These are phyloP conservation scores for Stephanodiscus minutulus DNA, from an alignment of 108 stramenopile genomes.

Conservation along the genomic window DNA sequence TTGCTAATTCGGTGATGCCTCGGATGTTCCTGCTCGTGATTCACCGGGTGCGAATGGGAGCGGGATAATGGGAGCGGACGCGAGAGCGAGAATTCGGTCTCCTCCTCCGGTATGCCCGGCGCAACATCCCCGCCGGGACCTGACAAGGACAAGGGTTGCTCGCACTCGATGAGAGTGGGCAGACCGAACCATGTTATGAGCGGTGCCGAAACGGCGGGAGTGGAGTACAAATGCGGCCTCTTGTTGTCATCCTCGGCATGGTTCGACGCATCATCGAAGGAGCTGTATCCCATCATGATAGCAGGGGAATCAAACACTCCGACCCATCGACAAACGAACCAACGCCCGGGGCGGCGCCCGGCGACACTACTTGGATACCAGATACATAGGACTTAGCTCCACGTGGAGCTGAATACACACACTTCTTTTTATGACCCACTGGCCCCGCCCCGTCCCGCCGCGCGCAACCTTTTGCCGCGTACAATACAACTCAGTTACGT, in stretches of 20 bases:
- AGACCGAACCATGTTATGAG: constrained; percentile 48
- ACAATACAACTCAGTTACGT: too few species aligned
- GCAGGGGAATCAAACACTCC: too few species aligned
- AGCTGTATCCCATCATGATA: not conserved
- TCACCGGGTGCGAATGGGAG: constrained; percentile 5
- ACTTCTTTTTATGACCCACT: too few species aligned
- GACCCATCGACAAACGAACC: too few species aligned
- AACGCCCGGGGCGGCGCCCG: too few species aligned
- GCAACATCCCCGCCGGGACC: not conserved
- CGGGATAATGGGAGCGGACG: constrained; percentile 3
- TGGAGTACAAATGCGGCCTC: constrained; percentile 30
- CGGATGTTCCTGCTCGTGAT: not conserved
- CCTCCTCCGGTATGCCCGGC: not conserved
- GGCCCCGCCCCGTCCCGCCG: too few species aligned
- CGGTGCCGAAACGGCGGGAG: constrained; percentile 29
- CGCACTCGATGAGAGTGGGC: constrained; percentile 47
- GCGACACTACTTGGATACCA: too few species aligned
- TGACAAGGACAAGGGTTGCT: not conserved
- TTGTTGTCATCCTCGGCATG: not conserved
- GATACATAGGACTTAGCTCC: too few species aligned
- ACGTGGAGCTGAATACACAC: too few species aligned
- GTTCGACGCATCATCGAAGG: not conserved
- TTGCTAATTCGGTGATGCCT: not conserved
- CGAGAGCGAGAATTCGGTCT: not conserved
- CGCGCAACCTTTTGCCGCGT: too few species aligned